Conservation (phyloP, 306 rosid species). For the Vigna reflexopilosa region DNA sequence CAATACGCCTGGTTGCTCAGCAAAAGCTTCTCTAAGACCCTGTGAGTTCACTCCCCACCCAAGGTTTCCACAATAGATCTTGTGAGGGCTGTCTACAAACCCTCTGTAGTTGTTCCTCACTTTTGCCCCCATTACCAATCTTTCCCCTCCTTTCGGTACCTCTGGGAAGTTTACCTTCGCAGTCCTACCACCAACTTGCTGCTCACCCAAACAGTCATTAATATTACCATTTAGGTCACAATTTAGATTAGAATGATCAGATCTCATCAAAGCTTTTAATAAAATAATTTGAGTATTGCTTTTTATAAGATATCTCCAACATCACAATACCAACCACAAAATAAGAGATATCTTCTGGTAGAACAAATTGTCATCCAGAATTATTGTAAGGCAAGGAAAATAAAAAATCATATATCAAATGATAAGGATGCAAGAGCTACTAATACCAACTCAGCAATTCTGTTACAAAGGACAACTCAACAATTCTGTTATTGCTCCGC, state of each 20-base stretch:
- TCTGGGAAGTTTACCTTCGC: slow-evolving; percentile 90
- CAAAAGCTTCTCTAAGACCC: slow-evolving; percentile 82
- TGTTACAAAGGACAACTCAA: too few relatives aligned
- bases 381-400: slow-evolving; percentile 11
- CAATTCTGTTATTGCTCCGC: too few relatives aligned
- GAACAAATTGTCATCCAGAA: slow-evolving; percentile 2
- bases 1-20: slow-evolving; percentile 75
- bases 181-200: slow-evolving; percentile 88
- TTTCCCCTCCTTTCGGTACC: slow-evolving; percentile 95
- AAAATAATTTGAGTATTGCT: not conserved
- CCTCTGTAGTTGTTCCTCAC: slow-evolving; percentile 58
- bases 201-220: slow-evolving; percentile 39
- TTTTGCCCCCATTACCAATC: slow-evolving; percentile 74
- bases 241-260: slow-evolving; percentile 20
- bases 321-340: slow-evolving; percentile 27
- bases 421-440: too few relatives aligned
- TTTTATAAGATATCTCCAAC: not conserved
- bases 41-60: slow-evolving; percentile 82
- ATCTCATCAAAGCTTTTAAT: not conserved
- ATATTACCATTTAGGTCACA: slow-evolving; percentile 21
- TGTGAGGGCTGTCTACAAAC: slow-evolving; percentile 85
- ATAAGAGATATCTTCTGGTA: not conserved
- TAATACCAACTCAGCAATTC: too few relatives aligned
- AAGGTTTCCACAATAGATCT: slow-evolving; percentile 93
- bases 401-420: not conserved